Base-by-base conservation (phyloP, 257 asterid genomes). In the Paraleonurus japonicus region DNA sequence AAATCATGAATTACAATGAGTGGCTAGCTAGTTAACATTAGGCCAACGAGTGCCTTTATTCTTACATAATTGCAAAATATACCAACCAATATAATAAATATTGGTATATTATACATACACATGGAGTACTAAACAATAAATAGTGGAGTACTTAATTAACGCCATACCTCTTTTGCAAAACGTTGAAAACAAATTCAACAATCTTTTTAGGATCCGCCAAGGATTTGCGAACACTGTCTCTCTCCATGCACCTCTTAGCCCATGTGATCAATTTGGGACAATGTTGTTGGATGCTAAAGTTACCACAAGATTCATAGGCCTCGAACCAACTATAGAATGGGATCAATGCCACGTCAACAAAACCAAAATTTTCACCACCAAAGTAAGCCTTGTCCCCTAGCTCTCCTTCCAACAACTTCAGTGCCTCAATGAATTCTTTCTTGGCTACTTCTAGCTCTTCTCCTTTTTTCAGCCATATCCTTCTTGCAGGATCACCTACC, bases 331-430 rank as follows among this genome's bases (percentile, higher is more conserved):
- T 6, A 26, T 48, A 61, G 58, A n/a, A 80, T 1, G 71, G 15
- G 1, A 87, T 61, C 2, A 87, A 22, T 43, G 81, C 80, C 26
- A 83, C 63, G 19, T 87, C 90, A 0, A 78, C 10, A 1, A 32
- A 76, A 0, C 90, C 92, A 26, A 87, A 54, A 0, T 15, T 65
- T 7, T 76, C 81, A 6, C 88, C 92, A 2, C 88, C 90, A 71
- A 87, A 85, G 66, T 70, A 83, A 16, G 80, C 57, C 55, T 79
- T 58, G 4, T 84, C 86, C 1, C 88, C 85, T 13, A 86, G 59
- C 22, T 69, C 74, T 30, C 77, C 81, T 45, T 86, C 86, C 66
- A 84, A 41, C 51, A 39, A n/a, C 59, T 68, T 83, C 16, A 83
- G 70, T 4, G 15, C 61, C 32, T 71, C 78, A 1, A 80, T 60